Evolutionary conservation across 2,329 filamentous ascomycete genomes (phyloP), one percentile per base, ranked within the genome.

Genomic region (Escovopsis sp.): DNA sequence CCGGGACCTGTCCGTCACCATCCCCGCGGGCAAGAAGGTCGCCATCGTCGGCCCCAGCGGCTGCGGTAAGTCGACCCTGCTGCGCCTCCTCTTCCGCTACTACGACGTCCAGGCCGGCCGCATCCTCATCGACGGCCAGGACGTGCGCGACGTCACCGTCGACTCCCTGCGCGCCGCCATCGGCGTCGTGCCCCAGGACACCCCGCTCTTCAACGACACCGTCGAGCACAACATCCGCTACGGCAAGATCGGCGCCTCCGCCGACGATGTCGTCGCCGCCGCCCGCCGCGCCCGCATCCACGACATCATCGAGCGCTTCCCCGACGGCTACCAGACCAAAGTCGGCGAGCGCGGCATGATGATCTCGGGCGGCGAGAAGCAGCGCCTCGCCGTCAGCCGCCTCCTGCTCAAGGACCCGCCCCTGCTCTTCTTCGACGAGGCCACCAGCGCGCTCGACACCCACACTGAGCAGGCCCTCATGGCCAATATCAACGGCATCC

Each of bases 201-300:
- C 91, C 0, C 88, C 91, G 0, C 70, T 98, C 1, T 98, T 98
- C 69, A 98, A 98, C 59, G 87, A 94, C 56, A 91, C 87, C 0
- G 89, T 98, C 45, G 82, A 84, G 57, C 86, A 95, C 60, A 98
- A 98, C 59, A 94, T 98, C 54, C 82, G 79, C 48, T 98, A 98
- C 59, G 91, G 91, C 40, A 76, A 83, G 50, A 74, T 96, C 48
- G 75, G 78, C 38, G 88, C 89, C 0, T 72, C 79, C 0, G 68
- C 73, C 9, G 85, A 86, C 30, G 70, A 80, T 44, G 82, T 98
- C 7, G 59, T 77, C 11, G 79, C 79, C 28, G 91, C 86, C 0
- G 87, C 91, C 2, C 77, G 80, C 55, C 74, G 86, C 42, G 89
- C 91, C 2, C 78, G 80, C 44, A 86, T 98, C 45, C 82, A 95